Evolutionary conservation across 2,329 filamentous ascomycete species (phyloP).

Genomic region (Colletotrichum sp.): DNA sequence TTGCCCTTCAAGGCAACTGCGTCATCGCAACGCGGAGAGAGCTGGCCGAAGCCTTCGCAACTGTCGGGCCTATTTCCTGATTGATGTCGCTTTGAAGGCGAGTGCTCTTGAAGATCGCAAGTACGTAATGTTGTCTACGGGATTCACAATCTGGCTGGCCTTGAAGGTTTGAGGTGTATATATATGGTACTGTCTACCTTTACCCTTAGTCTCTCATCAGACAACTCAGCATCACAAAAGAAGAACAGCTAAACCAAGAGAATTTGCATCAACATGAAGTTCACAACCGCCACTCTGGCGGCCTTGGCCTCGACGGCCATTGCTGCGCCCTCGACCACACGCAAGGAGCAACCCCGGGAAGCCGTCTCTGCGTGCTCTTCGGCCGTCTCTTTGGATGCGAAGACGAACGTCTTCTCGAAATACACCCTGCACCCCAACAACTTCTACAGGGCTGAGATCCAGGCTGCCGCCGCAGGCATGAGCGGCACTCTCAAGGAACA

Average conservation of each 20-base stretch:
- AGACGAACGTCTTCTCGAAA: constrained; percentile 39
- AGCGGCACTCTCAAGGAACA: constrained; percentile 31
- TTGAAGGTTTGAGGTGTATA: not conserved
- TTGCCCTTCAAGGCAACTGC: not conserved
- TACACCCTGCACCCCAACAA: constrained; percentile 45
- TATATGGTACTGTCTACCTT: not conserved
- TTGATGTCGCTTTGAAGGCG: constrained; percentile 22
- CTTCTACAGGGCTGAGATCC: constrained; percentile 39
- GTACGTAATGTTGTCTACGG: not conserved
- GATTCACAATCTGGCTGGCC: not conserved
- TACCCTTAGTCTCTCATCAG: not conserved
- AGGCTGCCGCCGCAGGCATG: constrained; percentile 35
- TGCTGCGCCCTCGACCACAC: constrained; percentile 34
- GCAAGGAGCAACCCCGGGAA: constrained; percentile 30
- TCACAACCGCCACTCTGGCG: constrained; percentile 36
- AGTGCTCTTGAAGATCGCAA: not conserved
- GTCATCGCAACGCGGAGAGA: constrained; percentile 28
- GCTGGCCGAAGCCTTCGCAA: constrained; percentile 28
- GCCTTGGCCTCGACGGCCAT: constrained; percentile 38
- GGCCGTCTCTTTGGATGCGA: constrained; percentile 41
- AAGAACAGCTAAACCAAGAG: not conserved
- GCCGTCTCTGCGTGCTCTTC: constrained; percentile 35
- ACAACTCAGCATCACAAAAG: not conserved
- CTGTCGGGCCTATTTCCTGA: constrained; percentile 39
- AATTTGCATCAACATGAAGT: constrained; percentile 35